Conservation (phyloP, 2,329 filamentous ascomycete genomes). For the Ambrosiella beaveri region DNA sequence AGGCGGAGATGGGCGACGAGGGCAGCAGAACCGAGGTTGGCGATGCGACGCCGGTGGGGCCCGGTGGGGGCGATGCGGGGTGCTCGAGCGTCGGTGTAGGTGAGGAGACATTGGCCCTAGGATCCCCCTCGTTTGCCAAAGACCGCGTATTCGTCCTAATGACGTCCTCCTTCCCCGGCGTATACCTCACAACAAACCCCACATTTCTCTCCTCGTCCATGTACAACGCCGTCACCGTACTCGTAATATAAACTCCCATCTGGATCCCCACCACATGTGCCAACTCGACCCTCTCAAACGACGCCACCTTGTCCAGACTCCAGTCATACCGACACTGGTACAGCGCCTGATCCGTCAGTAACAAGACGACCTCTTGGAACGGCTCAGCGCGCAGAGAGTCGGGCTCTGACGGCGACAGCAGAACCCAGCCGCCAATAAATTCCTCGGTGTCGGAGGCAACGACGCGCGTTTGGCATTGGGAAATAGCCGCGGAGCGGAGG, state of each 20-base stretch:
- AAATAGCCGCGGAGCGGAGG: constrained; percentile 76
- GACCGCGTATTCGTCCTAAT: constrained; percentile 74
- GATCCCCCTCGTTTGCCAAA: constrained; percentile 35
- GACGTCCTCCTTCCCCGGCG: constrained; percentile 51
- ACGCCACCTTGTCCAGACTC: constrained; percentile 84
- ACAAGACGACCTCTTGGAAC: constrained; percentile 74
- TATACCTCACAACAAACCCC: constrained; percentile 66
- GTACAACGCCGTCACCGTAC: constrained; percentile 61
- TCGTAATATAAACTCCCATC: constrained; percentile 79
- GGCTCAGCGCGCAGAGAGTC: constrained; percentile 57
- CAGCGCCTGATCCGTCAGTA: constrained; percentile 69
- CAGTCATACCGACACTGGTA: constrained; percentile 90
- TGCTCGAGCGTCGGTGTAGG: neutral
- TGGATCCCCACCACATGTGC: constrained; percentile 55
- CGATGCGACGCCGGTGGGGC: neutral
- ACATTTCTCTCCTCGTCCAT: constrained; percentile 65
- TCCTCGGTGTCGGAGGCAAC: constrained; percentile 72
- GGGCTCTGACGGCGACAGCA: constrained; percentile 57
- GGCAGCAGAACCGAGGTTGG: neutral
- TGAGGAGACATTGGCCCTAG: neutral
- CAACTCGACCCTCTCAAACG: constrained; percentile 73
- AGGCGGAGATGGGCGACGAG: constrained; percentile 2
- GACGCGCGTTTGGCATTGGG: constrained; percentile 72
- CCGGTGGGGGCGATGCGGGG: neutral
- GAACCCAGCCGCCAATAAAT: constrained; percentile 74